Base-by-base conservation (phyloP, 2,329 filamentous ascomycete species). In the Arthrobotrys iridis region DNA sequence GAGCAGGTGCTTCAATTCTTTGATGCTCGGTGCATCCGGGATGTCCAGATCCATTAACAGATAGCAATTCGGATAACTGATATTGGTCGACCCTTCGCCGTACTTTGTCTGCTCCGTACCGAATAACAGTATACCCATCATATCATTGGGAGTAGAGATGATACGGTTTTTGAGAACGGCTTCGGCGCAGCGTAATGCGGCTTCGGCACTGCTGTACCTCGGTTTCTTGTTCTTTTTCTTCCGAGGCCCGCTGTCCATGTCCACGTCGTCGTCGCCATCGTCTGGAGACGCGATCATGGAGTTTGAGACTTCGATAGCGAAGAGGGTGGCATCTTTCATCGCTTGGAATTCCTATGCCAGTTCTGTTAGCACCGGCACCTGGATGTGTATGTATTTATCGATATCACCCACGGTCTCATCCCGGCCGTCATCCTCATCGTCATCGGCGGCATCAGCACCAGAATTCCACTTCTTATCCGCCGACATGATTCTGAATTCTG, bases 111-210 rank as follows among this genome's bases (percentile, higher is more conserved):
- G 88, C 80, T 96, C 86, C 0, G 95, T 99, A 6, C 93, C 93
- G 81, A 96, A 99, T 0, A 99, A 85, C 37, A 99, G 82, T 24
- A 99, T 91, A 1, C 94, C 93, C 87, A 99, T 97, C 92, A 97
- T 96, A 77, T 99, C 95, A 80, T 90, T 93, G 0, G 95, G 95
- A 76, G 93, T 94, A 2, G 94, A 94, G 79, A 99, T 98, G 82
- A 99, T 98, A 79, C 95, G 92, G 83, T 98, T 94, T 83, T 98
- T 93, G 92, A 99, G 97, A 62, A 99, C 85, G 80, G 93, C 89
- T 80, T 96, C 96, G 70, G 94, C 95, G 79, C 93, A 97, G 85
- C 97, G 97, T 57, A 99, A 83, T 2, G 95, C 93, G 13, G 94
- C 93, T 60, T 90, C 86, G 0, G 93, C 86, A 2, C 94, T 89